phyloP scores from a whole-genome alignment of 164 flowering plant genomes.

The Houttuynia cordata region DNA sequence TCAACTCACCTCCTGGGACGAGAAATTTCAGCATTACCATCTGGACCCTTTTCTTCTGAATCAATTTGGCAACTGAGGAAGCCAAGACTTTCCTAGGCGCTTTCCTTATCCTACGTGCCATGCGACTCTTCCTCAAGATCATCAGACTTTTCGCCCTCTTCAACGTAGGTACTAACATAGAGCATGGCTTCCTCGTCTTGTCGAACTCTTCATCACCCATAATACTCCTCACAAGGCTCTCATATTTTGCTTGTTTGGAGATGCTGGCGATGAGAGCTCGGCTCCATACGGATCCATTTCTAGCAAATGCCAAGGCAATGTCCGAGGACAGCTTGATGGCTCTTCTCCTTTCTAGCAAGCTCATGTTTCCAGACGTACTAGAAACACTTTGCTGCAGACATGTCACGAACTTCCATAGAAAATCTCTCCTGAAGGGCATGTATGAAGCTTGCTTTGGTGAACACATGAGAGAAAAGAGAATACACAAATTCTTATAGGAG shows the following conservation, averaged over 20 bases:
- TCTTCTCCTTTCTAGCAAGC: slow-evolving; percentile 38
- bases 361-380: slow-evolving; percentile 19
- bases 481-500: no score
- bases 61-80: slow-evolving; percentile 29
- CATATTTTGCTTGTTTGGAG: slow-evolving; percentile 13
- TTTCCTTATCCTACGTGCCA: slow-evolving; percentile 2
- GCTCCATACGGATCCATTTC: slow-evolving; percentile 57
- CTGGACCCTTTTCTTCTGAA: slow-evolving; percentile 47
- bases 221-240: slow-evolving; percentile 18
- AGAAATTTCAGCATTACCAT: no score
- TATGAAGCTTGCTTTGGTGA: slow-evolving; percentile 22
- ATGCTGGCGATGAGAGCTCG: slow-evolving; percentile 42
- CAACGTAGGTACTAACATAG: not conserved
- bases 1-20: no score
- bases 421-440: slow-evolving; percentile 34
- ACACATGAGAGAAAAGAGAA: no score
- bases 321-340: slow-evolving; percentile 45
- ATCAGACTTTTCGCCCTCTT: slow-evolving; percentile 28
- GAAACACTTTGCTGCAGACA: slow-evolving; percentile 25
- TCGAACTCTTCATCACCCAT: slow-evolving; percentile 15
- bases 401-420: slow-evolving; percentile 45
- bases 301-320: slow-evolving; percentile 61
- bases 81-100: not conserved
- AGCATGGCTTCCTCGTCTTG: slow-evolving; percentile 4
- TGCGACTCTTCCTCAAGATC: slow-evolving; percentile 29